These are phyloP conservation scores for Inonotus hispidus DNA, from an alignment of 1,284 basidiomycete genomes.

Conservation along the genomic window DNA sequence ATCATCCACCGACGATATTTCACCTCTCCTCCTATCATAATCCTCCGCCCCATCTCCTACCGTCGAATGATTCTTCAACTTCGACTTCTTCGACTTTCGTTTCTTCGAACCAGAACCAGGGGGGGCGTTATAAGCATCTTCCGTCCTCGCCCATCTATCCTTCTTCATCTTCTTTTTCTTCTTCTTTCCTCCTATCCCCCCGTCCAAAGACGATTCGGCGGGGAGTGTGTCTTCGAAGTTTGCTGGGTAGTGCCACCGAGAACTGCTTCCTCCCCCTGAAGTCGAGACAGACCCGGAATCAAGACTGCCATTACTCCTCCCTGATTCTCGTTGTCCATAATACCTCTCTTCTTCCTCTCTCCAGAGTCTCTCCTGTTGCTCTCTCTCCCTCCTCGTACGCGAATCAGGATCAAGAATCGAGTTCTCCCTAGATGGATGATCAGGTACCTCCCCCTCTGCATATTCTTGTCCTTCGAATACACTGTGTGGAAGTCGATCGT, in stretches of 20 bases:
- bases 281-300: constrained; percentile 32
- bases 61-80: constrained; percentile 32
- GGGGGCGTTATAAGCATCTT: constrained; percentile 65
- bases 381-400: constrained; percentile 28
- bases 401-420: constrained; percentile 34
- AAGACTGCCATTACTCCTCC: constrained; percentile 28
- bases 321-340: constrained; percentile 55
- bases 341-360: constrained; percentile 65
- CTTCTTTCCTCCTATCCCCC: background rate
- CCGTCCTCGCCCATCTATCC: constrained; percentile 77
- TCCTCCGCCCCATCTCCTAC: constrained; percentile 35
- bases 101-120: constrained; percentile 27
- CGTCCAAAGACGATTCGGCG: constrained; percentile 28
- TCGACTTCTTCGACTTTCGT: constrained; percentile 47
- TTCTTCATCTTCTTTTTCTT: constrained; percentile 60
- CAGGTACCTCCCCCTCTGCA: constrained; percentile 69
- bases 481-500: constrained; percentile 74
- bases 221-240: constrained; percentile 66
- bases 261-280: background rate
- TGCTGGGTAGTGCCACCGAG: constrained; percentile 75
- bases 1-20: constrained; percentile 17
- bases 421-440: constrained; percentile 41
- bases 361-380: constrained; percentile 45
- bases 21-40: constrained; percentile 37
- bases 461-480: constrained; percentile 66